phyloP scores from a whole-genome alignment of 164 flowering plant genomes.

The Taxillus chinensis region DNA sequence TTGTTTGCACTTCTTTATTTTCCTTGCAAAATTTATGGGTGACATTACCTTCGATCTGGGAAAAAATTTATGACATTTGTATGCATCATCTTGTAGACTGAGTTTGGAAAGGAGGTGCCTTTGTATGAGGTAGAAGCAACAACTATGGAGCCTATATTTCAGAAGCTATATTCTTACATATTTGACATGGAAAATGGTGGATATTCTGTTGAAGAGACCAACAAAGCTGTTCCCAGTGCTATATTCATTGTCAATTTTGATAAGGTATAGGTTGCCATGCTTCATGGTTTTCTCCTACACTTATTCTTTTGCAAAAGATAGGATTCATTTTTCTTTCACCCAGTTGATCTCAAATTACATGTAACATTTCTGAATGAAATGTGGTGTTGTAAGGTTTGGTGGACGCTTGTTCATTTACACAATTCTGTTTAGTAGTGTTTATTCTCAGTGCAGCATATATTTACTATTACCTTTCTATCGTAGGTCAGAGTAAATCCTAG shows the following conservation, averaged over 20 bases:
- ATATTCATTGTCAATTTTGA: slow-evolving; percentile 91
- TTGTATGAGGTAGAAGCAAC: slow-evolving; percentile 84
- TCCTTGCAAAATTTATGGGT: not conserved
- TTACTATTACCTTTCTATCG: not conserved
- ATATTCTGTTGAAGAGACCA: slow-evolving; percentile 34
- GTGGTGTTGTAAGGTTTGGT: too few relatives aligned
- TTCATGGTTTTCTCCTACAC: not conserved
- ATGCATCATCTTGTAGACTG: slow-evolving; percentile 35
- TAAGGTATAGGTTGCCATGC: slow-evolving; percentile 42
- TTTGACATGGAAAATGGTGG: slow-evolving; percentile 52
- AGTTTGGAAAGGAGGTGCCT: slow-evolving; percentile 86
- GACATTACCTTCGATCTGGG: not conserved
- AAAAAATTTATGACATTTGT: slow-evolving; percentile 2
- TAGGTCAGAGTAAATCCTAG: slow-evolving; percentile 96
- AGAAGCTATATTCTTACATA: slow-evolving; percentile 63
- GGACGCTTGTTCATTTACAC: too few relatives aligned
- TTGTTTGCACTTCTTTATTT: not conserved
- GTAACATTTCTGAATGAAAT: too few relatives aligned
- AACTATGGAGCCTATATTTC: slow-evolving; percentile 70
- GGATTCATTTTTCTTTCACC: too few relatives aligned
- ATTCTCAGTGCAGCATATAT: too few relatives aligned
- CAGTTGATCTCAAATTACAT: too few relatives aligned
- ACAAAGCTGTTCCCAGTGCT: slow-evolving; percentile 67
- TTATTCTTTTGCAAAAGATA: not conserved
- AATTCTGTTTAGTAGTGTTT: not conserved